Percentiles rank a stretch among this genome's conserved stretches.
Evolutionary conservation across 192 early-diverging fungal species (phyloP).

Genomic region (Backusella psychrophila): DNA sequence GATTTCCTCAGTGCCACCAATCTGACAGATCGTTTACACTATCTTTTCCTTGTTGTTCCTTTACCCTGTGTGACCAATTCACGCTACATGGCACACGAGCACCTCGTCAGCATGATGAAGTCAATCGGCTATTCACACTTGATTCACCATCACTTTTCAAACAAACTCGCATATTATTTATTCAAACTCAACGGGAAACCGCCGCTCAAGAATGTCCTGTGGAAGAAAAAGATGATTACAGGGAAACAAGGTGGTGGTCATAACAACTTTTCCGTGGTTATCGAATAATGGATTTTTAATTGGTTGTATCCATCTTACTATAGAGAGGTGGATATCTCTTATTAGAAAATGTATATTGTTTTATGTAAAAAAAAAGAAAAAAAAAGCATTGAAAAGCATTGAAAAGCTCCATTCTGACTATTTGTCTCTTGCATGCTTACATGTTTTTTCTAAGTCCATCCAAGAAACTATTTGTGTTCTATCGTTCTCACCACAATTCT

Average conservation of each 20-base stretch:
- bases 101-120: constrained; percentile 58
- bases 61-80: constrained; percentile 83
- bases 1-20: constrained; percentile 10
- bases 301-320: not conserved
- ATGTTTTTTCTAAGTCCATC: too few species aligned
- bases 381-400: too few species aligned
- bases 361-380: too few species aligned
- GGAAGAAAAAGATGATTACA: constrained; percentile 65
- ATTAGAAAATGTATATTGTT: too few species aligned
- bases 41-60: constrained; percentile 79
- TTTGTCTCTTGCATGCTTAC: too few species aligned
- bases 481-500: too few species aligned
- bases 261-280: constrained; percentile 77
- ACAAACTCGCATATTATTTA: constrained; percentile 80
- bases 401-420: too few species aligned
- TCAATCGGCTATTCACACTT: constrained; percentile 62
- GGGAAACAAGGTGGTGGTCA: constrained; percentile 49
- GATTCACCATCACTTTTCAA: constrained; percentile 60
- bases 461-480: too few species aligned
- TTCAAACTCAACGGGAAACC: constrained; percentile 43
- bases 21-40: constrained; percentile 24
- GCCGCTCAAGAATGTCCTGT: constrained; percentile 11
- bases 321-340: too few species aligned
- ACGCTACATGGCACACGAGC: constrained; percentile 79
- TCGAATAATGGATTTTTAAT: constrained; percentile 9